Evolutionary conservation across 202 grass and related monocot species (phyloP).

Genomic region (Saccharum hybrid): DNA sequence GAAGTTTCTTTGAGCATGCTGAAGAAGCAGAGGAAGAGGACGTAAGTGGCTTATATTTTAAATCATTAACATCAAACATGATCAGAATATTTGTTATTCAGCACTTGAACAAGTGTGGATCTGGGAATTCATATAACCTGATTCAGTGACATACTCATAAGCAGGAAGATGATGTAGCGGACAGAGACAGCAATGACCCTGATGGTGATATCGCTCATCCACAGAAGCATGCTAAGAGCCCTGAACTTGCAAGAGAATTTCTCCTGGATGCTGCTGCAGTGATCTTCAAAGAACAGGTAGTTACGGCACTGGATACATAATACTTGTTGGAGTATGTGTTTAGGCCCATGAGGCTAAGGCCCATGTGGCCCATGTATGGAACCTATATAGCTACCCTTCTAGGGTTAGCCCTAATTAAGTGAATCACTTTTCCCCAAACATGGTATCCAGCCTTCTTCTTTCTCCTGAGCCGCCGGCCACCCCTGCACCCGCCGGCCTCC

Average conservation of each 20-base stretch:
- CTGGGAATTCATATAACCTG: constrained; percentile 33
- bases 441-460: too few species aligned
- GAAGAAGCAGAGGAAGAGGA: constrained; percentile 97
- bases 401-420: too few species aligned
- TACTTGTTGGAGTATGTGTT: too few species aligned
- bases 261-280: constrained; percentile 87
- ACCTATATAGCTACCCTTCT: too few species aligned
- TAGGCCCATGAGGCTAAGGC: too few species aligned
- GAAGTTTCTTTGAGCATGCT: constrained; percentile 83
- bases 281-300: constrained; percentile 94
- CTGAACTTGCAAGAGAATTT: constrained; percentile 95
- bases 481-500: too few species aligned
- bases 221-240: constrained; percentile 95
- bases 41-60: constrained; percentile 55
- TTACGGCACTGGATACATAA: not conserved
- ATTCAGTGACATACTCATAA: constrained; percentile 21
- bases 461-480: too few species aligned
- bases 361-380: too few species aligned
- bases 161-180: constrained; percentile 84
- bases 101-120: not conserved
- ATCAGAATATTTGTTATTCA: constrained; percentile 13
- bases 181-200: constrained; percentile 82
- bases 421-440: too few species aligned
- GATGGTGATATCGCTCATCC: constrained; percentile 66
- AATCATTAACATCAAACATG: not conserved